These are phyloP conservation scores for Knoxdaviesia capensis DNA, from an alignment of 2,329 filamentous ascomycete species.

Conservation along the genomic window DNA sequence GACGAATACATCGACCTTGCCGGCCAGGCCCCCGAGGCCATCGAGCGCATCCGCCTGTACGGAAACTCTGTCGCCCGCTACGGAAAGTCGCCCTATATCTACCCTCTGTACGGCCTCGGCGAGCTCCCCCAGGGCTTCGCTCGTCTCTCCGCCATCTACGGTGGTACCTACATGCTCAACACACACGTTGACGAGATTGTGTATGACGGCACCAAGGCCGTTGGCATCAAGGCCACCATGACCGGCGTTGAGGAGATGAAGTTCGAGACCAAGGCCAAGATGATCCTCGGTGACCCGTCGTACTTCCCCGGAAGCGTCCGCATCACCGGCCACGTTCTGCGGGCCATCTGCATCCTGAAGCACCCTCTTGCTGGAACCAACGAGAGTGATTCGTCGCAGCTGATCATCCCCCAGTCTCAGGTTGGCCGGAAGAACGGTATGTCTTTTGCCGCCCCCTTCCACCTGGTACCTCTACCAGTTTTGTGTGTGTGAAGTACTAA, in stretches of 20 bases:
- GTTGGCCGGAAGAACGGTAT: conserved; percentile 88
- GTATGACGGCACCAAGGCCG: conserved; percentile 70
- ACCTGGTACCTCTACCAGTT: background rate
- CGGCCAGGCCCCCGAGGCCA: conserved; percentile 62
- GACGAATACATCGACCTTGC: conserved; percentile 56
- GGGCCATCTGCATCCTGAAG: conserved; percentile 93
- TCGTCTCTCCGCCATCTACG: conserved; percentile 92
- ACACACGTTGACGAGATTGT: conserved; percentile 78
- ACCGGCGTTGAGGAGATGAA: conserved; percentile 76
- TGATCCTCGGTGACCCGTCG: conserved; percentile 87
- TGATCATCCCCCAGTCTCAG: conserved; percentile 96
- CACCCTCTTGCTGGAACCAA: conserved; percentile 83
- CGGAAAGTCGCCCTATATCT: conserved; percentile 98
- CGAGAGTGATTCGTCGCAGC: conserved; percentile 72
- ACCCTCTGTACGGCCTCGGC: conserved; percentile 90
- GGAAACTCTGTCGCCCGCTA: conserved; percentile 95
- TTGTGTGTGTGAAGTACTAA: conserved; percentile 3
- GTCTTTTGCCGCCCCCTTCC: conserved; percentile 10
- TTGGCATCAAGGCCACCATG: conserved; percentile 96
- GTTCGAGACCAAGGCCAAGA: conserved; percentile 89
- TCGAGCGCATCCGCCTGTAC: conserved; percentile 86
- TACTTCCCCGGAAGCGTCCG: conserved; percentile 88
- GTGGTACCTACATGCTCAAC: conserved; percentile 98
- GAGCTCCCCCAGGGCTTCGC: conserved; percentile 97
- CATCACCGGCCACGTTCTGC: conserved; percentile 74